Conservation (phyloP, 148 eudicot genomes). For the Agrostemma githago region DNA sequence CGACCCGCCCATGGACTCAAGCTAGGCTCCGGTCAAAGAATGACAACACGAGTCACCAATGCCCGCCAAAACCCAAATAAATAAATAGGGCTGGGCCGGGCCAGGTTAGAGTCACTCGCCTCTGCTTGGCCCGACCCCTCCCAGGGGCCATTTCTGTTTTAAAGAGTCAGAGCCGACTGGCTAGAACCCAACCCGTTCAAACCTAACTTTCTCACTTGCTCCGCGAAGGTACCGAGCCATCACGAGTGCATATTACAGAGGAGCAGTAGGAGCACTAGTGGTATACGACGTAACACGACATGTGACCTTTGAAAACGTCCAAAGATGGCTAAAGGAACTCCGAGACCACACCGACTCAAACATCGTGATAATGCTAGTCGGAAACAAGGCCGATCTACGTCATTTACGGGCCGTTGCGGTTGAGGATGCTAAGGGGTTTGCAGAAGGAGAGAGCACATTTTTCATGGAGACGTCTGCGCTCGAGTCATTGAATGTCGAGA, state of each 20-base stretch:
- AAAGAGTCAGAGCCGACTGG: too few relatives aligned
- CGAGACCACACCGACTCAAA: slow-evolving; percentile 68
- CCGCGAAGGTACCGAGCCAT: slow-evolving; percentile 66
- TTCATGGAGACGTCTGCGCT: slow-evolving; percentile 93
- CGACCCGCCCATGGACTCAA: too few relatives aligned
- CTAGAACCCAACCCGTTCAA: too few relatives aligned
- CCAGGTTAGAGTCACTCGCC: too few relatives aligned
- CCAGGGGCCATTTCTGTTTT: too few relatives aligned
- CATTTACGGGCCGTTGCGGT: slow-evolving; percentile 67
- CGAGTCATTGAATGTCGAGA: slow-evolving; percentile 70
- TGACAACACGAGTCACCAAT: too few relatives aligned
- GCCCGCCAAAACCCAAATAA: too few relatives aligned
- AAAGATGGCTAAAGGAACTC: slow-evolving; percentile 87
- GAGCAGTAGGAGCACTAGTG: slow-evolving; percentile 80
- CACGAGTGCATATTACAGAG: slow-evolving; percentile 87
- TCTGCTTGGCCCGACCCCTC: too few relatives aligned
- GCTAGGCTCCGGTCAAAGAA: too few relatives aligned
- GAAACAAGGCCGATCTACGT: slow-evolving; percentile 82
- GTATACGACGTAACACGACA: slow-evolving; percentile 78
- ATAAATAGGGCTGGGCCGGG: too few relatives aligned
- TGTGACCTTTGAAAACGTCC: slow-evolving; percentile 73
- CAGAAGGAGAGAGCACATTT: slow-evolving; percentile 50
- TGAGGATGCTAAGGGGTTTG: slow-evolving; percentile 54
- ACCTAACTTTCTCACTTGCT: background rate
- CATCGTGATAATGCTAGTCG: slow-evolving; percentile 81